These are phyloP conservation scores for Candida wancherniae DNA, from an alignment of 805 yeast genomes.

Conservation along the genomic window DNA sequence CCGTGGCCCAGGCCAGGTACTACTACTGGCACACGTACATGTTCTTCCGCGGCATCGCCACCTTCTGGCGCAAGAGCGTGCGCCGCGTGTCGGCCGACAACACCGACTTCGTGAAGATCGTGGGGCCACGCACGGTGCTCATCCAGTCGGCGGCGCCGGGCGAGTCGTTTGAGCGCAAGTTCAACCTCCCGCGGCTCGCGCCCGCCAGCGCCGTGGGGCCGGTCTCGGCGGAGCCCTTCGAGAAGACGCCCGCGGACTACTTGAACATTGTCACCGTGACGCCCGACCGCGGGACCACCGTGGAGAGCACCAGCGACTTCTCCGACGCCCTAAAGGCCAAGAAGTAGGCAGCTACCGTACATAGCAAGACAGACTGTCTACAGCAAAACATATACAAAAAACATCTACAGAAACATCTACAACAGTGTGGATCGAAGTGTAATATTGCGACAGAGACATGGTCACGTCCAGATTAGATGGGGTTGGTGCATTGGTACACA, in stretches of 20 bases:
- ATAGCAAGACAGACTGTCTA: too few species aligned
- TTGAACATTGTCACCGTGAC: conserved; percentile 43
- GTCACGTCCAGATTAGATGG: too few species aligned
- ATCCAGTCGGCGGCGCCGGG: conserved; percentile 40
- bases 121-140: conserved; percentile 52
- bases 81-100: conserved; percentile 33
- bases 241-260: conserved; percentile 36
- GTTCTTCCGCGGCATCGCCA: conserved; percentile 5
- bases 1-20: conserved; percentile 7
- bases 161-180: conserved; percentile 11
- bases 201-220: conserved; percentile 9
- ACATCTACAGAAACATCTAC: too few species aligned
- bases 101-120: conserved; percentile 43
- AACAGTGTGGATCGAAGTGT: too few species aligned
- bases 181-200: conserved; percentile 10
- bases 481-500: conserved; percentile 1
- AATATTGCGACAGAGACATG: too few species aligned
- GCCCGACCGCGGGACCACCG: conserved; percentile 36
- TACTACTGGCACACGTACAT: conserved; percentile 12
- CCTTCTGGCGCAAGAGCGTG: too few species aligned
- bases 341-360: too few species aligned
- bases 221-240: conserved; percentile 11
- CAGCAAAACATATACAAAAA: too few species aligned
- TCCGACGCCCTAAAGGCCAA: conserved; percentile 22
- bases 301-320: conserved; percentile 43